Conservation (phyloP, 306 rosid species). For the Dryas alaskensis region DNA sequence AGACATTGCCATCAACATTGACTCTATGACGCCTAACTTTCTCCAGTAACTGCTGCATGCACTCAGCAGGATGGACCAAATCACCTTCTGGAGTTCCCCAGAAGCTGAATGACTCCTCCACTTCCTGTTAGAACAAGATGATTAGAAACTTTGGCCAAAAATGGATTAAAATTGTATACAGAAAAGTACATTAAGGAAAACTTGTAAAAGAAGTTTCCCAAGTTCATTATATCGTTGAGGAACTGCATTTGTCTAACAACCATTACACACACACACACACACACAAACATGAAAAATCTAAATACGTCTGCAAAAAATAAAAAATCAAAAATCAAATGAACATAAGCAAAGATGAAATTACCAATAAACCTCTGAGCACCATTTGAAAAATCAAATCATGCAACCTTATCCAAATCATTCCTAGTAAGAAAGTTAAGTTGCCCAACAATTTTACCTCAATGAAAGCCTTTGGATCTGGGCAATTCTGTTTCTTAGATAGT, state of each 20-base stretch:
- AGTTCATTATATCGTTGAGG: not conserved
- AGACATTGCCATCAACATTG: slow-evolving; percentile 94
- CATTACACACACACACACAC: not conserved
- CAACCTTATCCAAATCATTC: not conserved
- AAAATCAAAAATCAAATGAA: too few relatives aligned
- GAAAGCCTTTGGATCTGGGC: slow-evolving; percentile 95
- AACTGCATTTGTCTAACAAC: not conserved
- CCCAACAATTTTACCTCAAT: slow-evolving; percentile 59
- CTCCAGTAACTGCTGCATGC: slow-evolving; percentile 97
- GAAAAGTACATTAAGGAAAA: not conserved
- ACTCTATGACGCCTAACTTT: slow-evolving; percentile 94
- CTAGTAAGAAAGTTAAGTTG: not conserved
- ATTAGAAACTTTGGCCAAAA: not conserved
- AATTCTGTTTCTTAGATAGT: slow-evolving; percentile 82
- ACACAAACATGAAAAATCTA: not conserved
- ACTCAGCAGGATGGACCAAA: slow-evolving; percentile 91
- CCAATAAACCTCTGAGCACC: not conserved
- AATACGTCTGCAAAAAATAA: too few relatives aligned
- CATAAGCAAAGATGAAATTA: not conserved
- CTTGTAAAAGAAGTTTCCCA: not conserved
- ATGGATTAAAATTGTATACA: slow-evolving; percentile 10
- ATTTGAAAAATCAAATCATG: not conserved
- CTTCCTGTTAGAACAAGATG: slow-evolving; percentile 62
- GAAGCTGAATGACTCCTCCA: slow-evolving; percentile 66
- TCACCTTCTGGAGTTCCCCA: slow-evolving; percentile 99